Percentiles rank a stretch among this genome's conserved stretches.
Conservation (phyloP, 108 stramenopile genomes). For the Cyclotella sp. region DNA sequence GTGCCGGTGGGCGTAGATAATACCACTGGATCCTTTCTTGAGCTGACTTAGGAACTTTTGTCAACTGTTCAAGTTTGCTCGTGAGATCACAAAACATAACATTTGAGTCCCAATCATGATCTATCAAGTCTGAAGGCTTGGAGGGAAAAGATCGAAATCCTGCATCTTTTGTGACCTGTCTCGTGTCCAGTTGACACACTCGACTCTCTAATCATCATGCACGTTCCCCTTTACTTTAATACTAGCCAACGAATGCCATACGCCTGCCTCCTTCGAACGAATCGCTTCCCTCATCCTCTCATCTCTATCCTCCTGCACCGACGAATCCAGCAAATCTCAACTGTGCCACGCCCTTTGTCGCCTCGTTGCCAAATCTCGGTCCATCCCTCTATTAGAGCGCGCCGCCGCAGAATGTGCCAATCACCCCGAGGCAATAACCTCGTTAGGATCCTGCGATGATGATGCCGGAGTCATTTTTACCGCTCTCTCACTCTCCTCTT, state of each 20-base stretch:
- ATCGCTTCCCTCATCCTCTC: conserved; percentile 4
- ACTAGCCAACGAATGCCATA: conserved; percentile 11
- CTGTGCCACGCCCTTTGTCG: not conserved
- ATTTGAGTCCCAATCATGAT: too few relatives aligned
- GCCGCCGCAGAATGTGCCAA: conserved; percentile 1
- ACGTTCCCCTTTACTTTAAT: not conserved
- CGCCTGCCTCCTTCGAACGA: not conserved
- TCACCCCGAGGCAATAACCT: not conserved
- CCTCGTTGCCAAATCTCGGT: conserved; percentile 1
- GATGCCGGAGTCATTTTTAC: conserved; percentile 8
- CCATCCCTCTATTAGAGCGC: not conserved
- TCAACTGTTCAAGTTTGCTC: too few relatives aligned
- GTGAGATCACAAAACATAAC: too few relatives aligned
- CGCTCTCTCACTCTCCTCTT: conserved; percentile 3
- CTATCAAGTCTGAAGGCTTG: too few relatives aligned
- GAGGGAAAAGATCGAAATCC: too few relatives aligned
- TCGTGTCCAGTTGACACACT: not conserved
- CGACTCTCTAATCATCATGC: not conserved
- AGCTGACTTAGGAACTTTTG: too few relatives aligned
- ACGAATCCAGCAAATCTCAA: not conserved
- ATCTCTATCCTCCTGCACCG: not conserved
- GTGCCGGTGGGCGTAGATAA: too few relatives aligned
- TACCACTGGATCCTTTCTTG: too few relatives aligned
- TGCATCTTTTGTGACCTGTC: too few relatives aligned
- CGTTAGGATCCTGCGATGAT: not conserved